These are phyloP conservation scores for Colletotrichum sojae DNA, from an alignment of 2,329 filamentous ascomycete species.

Conservation along the genomic window DNA sequence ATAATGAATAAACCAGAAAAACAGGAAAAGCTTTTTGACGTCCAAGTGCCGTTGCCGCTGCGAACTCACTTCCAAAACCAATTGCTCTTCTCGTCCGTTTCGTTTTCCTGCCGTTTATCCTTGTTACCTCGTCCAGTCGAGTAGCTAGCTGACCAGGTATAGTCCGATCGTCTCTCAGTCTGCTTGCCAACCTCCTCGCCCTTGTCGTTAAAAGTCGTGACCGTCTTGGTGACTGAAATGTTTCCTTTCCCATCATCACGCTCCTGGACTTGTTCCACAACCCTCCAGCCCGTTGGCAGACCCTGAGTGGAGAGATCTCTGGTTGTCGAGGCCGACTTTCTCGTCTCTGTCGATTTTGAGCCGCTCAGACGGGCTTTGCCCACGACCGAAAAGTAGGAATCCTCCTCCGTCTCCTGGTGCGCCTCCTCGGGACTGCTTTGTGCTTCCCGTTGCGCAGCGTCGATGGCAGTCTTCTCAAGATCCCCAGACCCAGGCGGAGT, in stretches of 20 bases:
- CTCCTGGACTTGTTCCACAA: conserved; percentile 37
- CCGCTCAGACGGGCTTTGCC: conserved; percentile 29
- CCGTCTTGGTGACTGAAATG: conserved; percentile 34
- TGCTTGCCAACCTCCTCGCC: conserved; percentile 40
- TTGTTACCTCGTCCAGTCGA: conserved; percentile 21
- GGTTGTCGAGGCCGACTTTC: conserved; percentile 19
- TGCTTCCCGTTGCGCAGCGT: not conserved
- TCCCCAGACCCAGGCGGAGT: not conserved
- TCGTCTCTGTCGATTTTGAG: conserved; percentile 20
- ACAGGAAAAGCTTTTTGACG: not conserved
- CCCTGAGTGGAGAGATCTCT: conserved; percentile 25
- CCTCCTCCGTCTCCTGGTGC: conserved; percentile 33
- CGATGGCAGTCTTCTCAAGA: not conserved
- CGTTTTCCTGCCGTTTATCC: conserved; percentile 15
- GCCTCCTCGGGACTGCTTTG: conserved; percentile 2
- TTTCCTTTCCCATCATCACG: conserved; percentile 39
- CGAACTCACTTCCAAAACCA: conserved; percentile 41
- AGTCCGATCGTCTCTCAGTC: conserved; percentile 36
- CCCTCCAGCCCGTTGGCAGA: conserved; percentile 35
- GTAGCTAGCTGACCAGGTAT: conserved; percentile 37
- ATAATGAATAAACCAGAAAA: not conserved
- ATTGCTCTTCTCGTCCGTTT: conserved; percentile 29
- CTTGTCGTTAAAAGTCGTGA: conserved; percentile 39
- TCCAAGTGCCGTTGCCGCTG: not conserved
- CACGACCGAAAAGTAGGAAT: conserved; percentile 35